Conservation (phyloP, 2,329 filamentous ascomycete species). For the Dactylonectria estremocensis region DNA sequence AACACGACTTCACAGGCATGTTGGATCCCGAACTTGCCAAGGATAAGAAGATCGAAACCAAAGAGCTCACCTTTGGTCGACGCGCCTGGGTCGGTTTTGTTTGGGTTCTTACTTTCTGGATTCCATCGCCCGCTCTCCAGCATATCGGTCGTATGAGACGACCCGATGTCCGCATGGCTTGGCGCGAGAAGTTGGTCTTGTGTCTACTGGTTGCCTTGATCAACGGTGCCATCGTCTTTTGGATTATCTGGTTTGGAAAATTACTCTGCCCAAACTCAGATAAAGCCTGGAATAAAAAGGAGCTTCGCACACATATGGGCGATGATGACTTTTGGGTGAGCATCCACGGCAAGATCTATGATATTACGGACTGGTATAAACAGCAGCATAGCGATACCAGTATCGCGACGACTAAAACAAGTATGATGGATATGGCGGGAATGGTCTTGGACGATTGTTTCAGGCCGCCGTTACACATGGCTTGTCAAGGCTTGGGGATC, state of each 20-base stretch:
- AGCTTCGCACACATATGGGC: slow-evolving; percentile 81
- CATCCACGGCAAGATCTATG: slow-evolving; percentile 90
- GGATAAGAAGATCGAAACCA: slow-evolving; percentile 82
- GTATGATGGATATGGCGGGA: slow-evolving; percentile 86
- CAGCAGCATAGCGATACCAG: slow-evolving; percentile 83
- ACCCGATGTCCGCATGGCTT: slow-evolving; percentile 96
- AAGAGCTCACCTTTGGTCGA: slow-evolving; percentile 74
- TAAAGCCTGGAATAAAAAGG: slow-evolving; percentile 84
- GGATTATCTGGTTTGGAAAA: slow-evolving; percentile 89
- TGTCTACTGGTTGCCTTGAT: slow-evolving; percentile 85
- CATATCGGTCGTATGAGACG: slow-evolving; percentile 95
- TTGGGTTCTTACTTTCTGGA: slow-evolving; percentile 94
- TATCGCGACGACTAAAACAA: slow-evolving; percentile 70
- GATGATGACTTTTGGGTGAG: slow-evolving; percentile 88
- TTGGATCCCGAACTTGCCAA: slow-evolving; percentile 85
- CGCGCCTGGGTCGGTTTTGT: slow-evolving; percentile 86
- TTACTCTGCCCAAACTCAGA: slow-evolving; percentile 92
- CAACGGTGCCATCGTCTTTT: slow-evolving; percentile 89
- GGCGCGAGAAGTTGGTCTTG: slow-evolving; percentile 94
- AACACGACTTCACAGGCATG: slow-evolving; percentile 77
- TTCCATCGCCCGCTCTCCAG: slow-evolving; percentile 87
- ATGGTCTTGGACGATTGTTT: slow-evolving; percentile 89
- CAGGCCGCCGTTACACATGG: slow-evolving; percentile 79
- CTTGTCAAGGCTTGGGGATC: slow-evolving; percentile 83
- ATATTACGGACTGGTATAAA: slow-evolving; percentile 90